Percentiles rank a stretch among this genome's conserved stretches.
Evolutionary conservation across 2,329 filamentous ascomycete species (phyloP).

Genomic region (Fusarium setosum): DNA sequence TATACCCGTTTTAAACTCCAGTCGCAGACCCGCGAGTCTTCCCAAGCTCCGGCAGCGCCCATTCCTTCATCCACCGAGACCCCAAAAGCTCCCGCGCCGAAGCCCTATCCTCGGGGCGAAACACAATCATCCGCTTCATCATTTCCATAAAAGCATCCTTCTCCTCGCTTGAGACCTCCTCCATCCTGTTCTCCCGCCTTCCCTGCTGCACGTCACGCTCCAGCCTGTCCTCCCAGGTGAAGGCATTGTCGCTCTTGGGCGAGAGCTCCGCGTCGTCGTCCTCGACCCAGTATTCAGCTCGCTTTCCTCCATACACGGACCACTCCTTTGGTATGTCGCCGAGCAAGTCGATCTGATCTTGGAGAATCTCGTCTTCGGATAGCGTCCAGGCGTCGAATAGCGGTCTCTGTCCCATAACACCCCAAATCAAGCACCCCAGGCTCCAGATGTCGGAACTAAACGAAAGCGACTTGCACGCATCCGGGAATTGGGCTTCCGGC

Average conservation of each 20-base stretch:
- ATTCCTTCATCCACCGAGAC: slow-evolving; percentile 34
- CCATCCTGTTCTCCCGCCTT: slow-evolving; percentile 28
- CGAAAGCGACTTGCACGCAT: slow-evolving; percentile 27
- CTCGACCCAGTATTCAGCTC: slow-evolving; percentile 28
- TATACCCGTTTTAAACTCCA: slow-evolving; percentile 11
- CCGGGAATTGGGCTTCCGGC: slow-evolving; percentile 34
- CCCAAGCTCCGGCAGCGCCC: slow-evolving; percentile 33
- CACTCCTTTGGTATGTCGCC: slow-evolving; percentile 35
- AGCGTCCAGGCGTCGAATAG: slow-evolving; percentile 37
- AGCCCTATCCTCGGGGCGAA: slow-evolving; percentile 26
- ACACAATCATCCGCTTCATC: slow-evolving; percentile 34
- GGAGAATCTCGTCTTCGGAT: slow-evolving; percentile 32
- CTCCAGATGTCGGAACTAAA: slow-evolving; percentile 38
- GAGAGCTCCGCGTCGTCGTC: slow-evolving; percentile 16
- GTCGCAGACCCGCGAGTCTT: slow-evolving; percentile 14
- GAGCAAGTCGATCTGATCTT: slow-evolving; percentile 32
- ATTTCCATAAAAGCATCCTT: slow-evolving; percentile 33
- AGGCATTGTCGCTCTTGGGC: not conserved
- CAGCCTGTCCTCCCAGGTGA: slow-evolving; percentile 27
- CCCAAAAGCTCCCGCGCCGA: slow-evolving; percentile 27
- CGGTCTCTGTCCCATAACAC: slow-evolving; percentile 29
- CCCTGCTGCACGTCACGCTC: slow-evolving; percentile 33
- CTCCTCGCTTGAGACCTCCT: slow-evolving; percentile 27
- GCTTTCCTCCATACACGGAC: slow-evolving; percentile 23
- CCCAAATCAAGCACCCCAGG: slow-evolving; percentile 37